A percentile compares a stretch with the other conserved stretches of the same genome.
phyloP scores from a whole-genome alignment of 257 asterid species.

The Plantago elongata region DNA sequence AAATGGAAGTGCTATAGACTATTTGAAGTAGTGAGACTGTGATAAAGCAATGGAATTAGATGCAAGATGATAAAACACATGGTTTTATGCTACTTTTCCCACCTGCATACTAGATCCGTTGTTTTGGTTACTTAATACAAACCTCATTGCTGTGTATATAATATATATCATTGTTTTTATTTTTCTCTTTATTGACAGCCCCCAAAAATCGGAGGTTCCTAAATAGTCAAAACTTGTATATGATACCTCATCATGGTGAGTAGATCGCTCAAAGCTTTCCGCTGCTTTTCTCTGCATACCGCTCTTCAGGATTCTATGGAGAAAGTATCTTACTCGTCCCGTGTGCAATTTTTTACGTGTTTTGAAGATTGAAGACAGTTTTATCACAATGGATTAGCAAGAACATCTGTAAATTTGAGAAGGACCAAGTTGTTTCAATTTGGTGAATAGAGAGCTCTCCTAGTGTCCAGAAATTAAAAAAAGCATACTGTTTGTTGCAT shows the following conservation, averaged over 20 bases:
- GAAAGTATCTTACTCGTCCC: constrained; percentile 17
- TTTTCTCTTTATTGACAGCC: constrained; percentile 30
- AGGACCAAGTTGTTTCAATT: constrained; percentile 17
- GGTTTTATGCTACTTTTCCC: background rate
- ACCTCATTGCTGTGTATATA: background rate
- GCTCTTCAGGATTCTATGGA: background rate
- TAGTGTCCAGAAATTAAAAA: constrained; percentile 4
- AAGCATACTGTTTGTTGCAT: constrained; percentile 2
- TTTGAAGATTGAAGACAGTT: constrained; percentile 16
- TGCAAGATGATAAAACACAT: background rate
- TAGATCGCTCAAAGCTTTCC: constrained; percentile 16
- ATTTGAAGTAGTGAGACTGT: background rate
- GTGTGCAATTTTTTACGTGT: constrained; percentile 7
- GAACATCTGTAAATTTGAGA: constrained; percentile 21
- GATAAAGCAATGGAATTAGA: background rate
- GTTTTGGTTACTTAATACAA: background rate
- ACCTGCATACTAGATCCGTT: background rate
- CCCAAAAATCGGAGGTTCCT: constrained; percentile 42
- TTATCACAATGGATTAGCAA: constrained; percentile 17
- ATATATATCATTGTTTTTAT: background rate
- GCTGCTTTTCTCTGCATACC: constrained; percentile 15
- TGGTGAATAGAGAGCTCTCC: constrained; percentile 17
- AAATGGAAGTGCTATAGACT: background rate
- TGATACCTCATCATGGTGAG: constrained; percentile 20
- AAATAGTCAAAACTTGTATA: constrained; percentile 21